Base-by-base conservation (phyloP, 495 filamentous ascomycete genomes). In the Talaromyces stipitatus region DNA sequence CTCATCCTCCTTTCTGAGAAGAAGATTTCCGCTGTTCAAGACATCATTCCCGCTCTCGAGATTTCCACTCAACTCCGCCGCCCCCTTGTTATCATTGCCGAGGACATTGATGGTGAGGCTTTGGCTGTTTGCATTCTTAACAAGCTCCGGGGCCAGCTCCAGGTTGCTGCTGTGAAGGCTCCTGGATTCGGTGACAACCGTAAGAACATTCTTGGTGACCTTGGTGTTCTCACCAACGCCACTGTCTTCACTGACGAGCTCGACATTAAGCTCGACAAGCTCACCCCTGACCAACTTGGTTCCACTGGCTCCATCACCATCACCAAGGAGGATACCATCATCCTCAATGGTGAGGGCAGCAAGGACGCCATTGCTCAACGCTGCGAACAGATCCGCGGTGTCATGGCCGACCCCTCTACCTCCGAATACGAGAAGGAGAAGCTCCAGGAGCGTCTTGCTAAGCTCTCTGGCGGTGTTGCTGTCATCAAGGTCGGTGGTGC, bases 401-500 rank as follows among this genome's bases (percentile, higher is more conserved):
- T 96, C 74, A 96, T 97, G 85, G 80, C 75, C 61, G 94, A 97
- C 79, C 85, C 94, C 27, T 83, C 81, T 59, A 97, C 94, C 59
- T 95, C 91, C 59, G 95, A 97, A 65, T 97, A 98, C 77, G 94
- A 98, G 83, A 97, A 96, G 82, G 94, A 98, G 86, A 98, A 98
- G 84, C 88, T 98, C 56, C 94, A 97, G 76, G 94, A 98, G 79
- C 94, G 94, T 78, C 89, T 97, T 52, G 94, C 94, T 63, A 98
- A 98, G 86, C 90, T 98, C 62, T 97, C 94, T 47, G 94, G 94
- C 55, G 94, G 94, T 83, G 94, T 98, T 67, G 94, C 94, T 61
- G 94, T 98, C 75, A 97, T 98, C 82, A 96, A 92, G 82, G 94
- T 98, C 62, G 94, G 94, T 65, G 94, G 94, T 72, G 80, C 91